Base-by-base conservation (phyloP, 176 grass and related monocot genomes). In the Aegilops umbellulata region DNA sequence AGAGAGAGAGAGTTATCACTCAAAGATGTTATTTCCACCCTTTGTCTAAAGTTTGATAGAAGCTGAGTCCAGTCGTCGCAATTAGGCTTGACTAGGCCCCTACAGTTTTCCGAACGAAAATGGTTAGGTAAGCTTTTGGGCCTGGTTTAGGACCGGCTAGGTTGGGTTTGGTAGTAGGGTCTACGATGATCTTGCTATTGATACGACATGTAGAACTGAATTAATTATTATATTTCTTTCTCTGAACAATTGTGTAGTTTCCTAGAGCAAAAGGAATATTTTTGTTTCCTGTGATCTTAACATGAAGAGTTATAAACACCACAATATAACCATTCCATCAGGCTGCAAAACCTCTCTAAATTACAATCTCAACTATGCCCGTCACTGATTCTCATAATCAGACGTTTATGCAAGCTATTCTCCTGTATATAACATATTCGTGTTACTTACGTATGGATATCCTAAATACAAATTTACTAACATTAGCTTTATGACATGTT, bases 21-120 rank as follows among this genome's bases (percentile, higher is more conserved):
- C n/a, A 73, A 46, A 2, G n/a, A 0, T 46, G 42, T 42, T 73
- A 73, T 46, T 6, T 44, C 70, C 70, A 16, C 15, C 70, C 70
- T 73, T 73, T 44, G 24, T 74, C 23, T 46, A 15, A 44, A 73
- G 39, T 74, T 74, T 72, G 69, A 74, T 74, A 46, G n/a, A 74
- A 46, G 39, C 38, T 44, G 69, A 44, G 69, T 11, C 51, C 31
- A 61, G 60, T 32, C 5, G n/a, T 38, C 7, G 3, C 6, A 36
- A 78, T 35, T 78, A 22, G 22, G 22, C 31, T 78, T 15, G 12
- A 13, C 49, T 60, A 57, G 51, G 2, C 51, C 17, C 17, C 51
- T 57, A 20, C 51, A 57, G 17, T 57, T 57, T 53, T 57, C 51
- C n/a, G n/a, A n/a, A n/a, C n/a, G n/a, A n/a, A n/a, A n/a, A 57